Evolutionary conservation across 1,139 yeast genomes (phyloP).

Genomic region (Sugiyamaella neomexicana): DNA sequence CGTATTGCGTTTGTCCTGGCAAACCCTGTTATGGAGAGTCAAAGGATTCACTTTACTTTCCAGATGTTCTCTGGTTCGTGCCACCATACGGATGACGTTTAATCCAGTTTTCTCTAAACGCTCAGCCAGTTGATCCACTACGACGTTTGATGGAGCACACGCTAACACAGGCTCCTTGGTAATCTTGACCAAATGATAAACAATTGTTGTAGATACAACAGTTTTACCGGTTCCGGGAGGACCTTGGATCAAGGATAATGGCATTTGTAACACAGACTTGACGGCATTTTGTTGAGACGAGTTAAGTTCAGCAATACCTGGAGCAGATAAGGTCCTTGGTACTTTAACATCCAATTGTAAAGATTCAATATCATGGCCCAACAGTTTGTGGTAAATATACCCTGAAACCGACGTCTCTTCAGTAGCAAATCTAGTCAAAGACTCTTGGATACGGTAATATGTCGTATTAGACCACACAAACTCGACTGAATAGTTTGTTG

Average conservation of each 20-base stretch:
- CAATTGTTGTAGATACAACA: slow-evolving; percentile 86
- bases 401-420: slow-evolving; percentile 72
- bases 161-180: slow-evolving; percentile 67
- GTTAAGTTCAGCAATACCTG: slow-evolving; percentile 69
- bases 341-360: slow-evolving; percentile 35
- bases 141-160: slow-evolving; percentile 95
- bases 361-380: slow-evolving; percentile 70
- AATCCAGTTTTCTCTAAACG: slow-evolving; percentile 68
- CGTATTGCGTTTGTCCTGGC: slow-evolving; percentile 46
- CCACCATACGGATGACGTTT: slow-evolving; percentile 73
- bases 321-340: slow-evolving; percentile 64
- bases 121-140: slow-evolving; percentile 86
- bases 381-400: slow-evolving; percentile 71
- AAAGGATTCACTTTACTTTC: slow-evolving; percentile 32
- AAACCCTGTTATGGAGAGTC: slow-evolving; percentile 31
- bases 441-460: slow-evolving; percentile 80
- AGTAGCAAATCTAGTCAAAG: slow-evolving; percentile 70
- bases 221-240: slow-evolving; percentile 99
- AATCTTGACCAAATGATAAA: slow-evolving; percentile 68
- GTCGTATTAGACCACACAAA: slow-evolving; percentile 89
- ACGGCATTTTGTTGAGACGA: slow-evolving; percentile 81
- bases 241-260: slow-evolving; percentile 87
- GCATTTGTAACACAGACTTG: slow-evolving; percentile 64
- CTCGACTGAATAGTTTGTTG: slow-evolving; percentile 76
- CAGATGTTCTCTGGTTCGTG: slow-evolving; percentile 63